Conservation (phyloP, 768 basidiomycete genomes). For the Pleurotus ostreatus region DNA sequence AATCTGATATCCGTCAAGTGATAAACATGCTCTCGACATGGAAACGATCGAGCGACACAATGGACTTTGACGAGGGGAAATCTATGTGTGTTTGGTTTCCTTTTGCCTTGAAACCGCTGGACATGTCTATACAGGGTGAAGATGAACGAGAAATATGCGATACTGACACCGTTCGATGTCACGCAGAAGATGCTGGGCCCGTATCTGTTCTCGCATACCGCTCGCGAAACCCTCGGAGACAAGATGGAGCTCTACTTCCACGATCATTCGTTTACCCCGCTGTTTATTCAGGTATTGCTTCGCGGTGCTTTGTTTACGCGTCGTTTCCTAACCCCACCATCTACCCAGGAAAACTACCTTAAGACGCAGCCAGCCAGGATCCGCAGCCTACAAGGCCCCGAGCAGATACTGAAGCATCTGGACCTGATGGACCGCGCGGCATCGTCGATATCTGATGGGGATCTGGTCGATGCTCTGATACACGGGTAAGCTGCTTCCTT, state of each 20-base stretch:
- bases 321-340: too few relatives aligned
- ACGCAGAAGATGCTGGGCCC: constrained; percentile 89
- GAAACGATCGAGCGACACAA: constrained; percentile 75
- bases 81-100: constrained; percentile 57
- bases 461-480: constrained; percentile 89
- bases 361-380: constrained; percentile 71
- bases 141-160: constrained; percentile 88
- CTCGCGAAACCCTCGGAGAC: constrained; percentile 77
- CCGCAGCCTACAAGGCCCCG: constrained; percentile 57
- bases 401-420: constrained; percentile 66
- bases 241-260: constrained; percentile 98
- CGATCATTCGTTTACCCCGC: constrained; percentile 88
- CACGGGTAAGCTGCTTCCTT: constrained; percentile 65
- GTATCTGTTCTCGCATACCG: constrained; percentile 81
- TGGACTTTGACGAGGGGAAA: constrained; percentile 93
- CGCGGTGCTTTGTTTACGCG: too few relatives aligned
- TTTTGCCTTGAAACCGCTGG: neutral
- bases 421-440: constrained; percentile 85
- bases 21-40: constrained; percentile 98
- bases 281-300: constrained; percentile 81
- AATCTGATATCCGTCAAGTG: constrained; percentile 96
- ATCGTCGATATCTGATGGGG: constrained; percentile 90
- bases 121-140: constrained; percentile 51
- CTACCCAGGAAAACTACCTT: constrained; percentile 88
- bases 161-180: constrained; percentile 90